A percentile compares a stretch with the other conserved stretches of the same genome.
Evolutionary conservation across 2,329 filamentous ascomycete species (phyloP).

Genomic region (Huntiella decipiens): DNA sequence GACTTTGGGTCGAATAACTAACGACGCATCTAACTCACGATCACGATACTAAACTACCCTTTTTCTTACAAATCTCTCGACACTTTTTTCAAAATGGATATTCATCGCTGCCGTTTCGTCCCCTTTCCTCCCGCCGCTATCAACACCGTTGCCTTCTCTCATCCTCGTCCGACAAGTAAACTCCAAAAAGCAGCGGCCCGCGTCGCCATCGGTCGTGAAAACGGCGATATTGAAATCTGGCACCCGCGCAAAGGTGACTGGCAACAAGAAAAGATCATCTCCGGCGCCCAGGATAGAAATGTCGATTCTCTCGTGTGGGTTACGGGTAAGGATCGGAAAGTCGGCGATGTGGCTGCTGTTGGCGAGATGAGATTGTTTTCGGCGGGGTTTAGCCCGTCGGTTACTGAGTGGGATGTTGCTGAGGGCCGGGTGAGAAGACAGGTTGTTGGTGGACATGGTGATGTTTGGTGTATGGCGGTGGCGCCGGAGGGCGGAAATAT

Average conservation of each 20-base stretch:
- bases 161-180: conserved; percentile 34
- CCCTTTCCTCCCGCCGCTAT: conserved; percentile 81
- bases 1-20: not conserved
- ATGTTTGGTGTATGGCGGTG: conserved; percentile 80
- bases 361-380: conserved; percentile 81
- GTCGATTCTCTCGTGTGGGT: conserved; percentile 88
- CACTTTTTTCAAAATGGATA: conserved; percentile 48
- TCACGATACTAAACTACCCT: not conserved
- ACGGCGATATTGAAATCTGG: conserved; percentile 97
- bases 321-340: conserved; percentile 58
- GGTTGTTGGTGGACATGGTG: conserved; percentile 79
- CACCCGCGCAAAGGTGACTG: conserved; percentile 67
- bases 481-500: conserved; percentile 23
- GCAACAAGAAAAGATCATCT: conserved; percentile 76
- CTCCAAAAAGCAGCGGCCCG: conserved; percentile 39
- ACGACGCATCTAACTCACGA: not conserved
- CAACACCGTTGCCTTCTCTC: conserved; percentile 86
- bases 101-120: conserved; percentile 93
- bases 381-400: conserved; percentile 77
- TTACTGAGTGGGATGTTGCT: conserved; percentile 89
- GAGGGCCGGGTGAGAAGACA: conserved; percentile 60
- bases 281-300: conserved; percentile 66
- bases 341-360: conserved; percentile 31
- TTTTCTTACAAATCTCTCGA: not conserved
- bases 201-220: conserved; percentile 76